A percentile compares a stretch with the other conserved stretches of the same genome.
These are phyloP conservation scores for Claviceps pusilla DNA, from an alignment of 2,329 filamentous ascomycete genomes.

Conservation along the genomic window DNA sequence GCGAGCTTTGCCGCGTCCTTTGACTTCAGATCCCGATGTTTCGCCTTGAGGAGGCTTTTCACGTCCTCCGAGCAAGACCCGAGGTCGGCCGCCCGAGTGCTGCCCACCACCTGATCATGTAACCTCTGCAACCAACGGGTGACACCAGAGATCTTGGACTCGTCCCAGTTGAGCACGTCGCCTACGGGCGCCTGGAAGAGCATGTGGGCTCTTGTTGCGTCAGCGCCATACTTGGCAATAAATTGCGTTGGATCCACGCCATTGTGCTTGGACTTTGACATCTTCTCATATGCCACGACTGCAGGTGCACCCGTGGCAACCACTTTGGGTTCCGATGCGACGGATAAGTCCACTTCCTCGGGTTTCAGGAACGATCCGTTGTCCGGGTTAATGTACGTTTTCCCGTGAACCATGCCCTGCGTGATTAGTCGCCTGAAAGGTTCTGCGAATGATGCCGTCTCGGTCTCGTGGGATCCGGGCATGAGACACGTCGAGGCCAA, in stretches of 20 bases:
- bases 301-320: conserved; percentile 42
- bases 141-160: conserved; percentile 64
- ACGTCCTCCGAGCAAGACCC: conserved; percentile 8
- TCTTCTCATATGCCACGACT: conserved; percentile 65
- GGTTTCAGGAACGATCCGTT: conserved; percentile 66
- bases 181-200: conserved; percentile 76
- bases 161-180: conserved; percentile 80
- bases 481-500: conserved; percentile 42
- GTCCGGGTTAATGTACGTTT: conserved; percentile 60
- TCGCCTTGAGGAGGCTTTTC: conserved; percentile 23
- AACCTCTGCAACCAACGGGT: conserved; percentile 65
- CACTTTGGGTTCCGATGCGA: conserved; percentile 43
- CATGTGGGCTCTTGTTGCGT: conserved; percentile 73
- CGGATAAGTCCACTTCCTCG: conserved; percentile 52
- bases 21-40: conserved; percentile 14
- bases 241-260: conserved; percentile 67
- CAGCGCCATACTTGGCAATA: conserved; percentile 62
- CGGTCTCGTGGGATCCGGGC: conserved; percentile 21
- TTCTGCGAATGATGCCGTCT: conserved; percentile 35
- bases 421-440: conserved; percentile 73
- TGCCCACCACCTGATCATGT: conserved; percentile 35
- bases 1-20: conserved; percentile 18
- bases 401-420: conserved; percentile 88
- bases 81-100: conserved; percentile 8
- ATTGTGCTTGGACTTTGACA: conserved; percentile 92